Percentiles rank a stretch among this genome's conserved stretches.
phyloP scores from a whole-genome alignment of 768 basidiomycete genomes.

The Collybia mongolica region DNA sequence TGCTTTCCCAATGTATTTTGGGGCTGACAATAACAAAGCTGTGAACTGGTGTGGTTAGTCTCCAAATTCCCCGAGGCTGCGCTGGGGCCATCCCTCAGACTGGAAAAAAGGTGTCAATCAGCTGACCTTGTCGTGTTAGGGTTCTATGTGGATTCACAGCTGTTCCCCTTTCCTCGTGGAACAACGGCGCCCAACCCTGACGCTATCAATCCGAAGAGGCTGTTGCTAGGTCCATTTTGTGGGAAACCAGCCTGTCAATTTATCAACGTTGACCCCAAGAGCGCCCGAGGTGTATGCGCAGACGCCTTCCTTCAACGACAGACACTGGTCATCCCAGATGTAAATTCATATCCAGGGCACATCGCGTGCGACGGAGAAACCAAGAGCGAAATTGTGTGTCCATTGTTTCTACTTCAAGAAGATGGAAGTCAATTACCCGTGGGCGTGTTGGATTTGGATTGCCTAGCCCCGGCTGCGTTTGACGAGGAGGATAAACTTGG shows the following conservation, averaged over 20 bases:
- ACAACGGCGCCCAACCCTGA: constrained; percentile 10
- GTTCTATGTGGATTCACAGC: constrained; percentile 73
- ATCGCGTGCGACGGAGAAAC: constrained; percentile 94
- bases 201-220: constrained; percentile 23
- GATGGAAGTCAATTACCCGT: constrained; percentile 28
- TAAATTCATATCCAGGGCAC: constrained; percentile 84
- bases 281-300: constrained; percentile 79
- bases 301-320: constrained; percentile 60
- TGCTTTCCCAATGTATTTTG: constrained; percentile 66
- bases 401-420: constrained; percentile 45
- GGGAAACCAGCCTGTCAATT: constrained; percentile 91
- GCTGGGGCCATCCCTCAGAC: neutral
- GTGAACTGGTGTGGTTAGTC: constrained; percentile 94
- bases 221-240: constrained; percentile 83
- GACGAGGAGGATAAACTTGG: constrained; percentile 76
- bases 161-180: constrained; percentile 53
- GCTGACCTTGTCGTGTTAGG: constrained; percentile 45
- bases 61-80: neutral
- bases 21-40: constrained; percentile 53
- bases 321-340: constrained; percentile 72
- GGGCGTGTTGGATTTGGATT: constrained; percentile 86
- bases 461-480: constrained; percentile 69
- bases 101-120: neutral
- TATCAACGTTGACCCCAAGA: constrained; percentile 57
- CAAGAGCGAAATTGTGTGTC: constrained; percentile 87